Percentiles rank a stretch among this genome's conserved stretches.
Evolutionary conservation across 768 basidiomycete genomes (phyloP).

Genomic region (Clitopilus hobsonii): DNA sequence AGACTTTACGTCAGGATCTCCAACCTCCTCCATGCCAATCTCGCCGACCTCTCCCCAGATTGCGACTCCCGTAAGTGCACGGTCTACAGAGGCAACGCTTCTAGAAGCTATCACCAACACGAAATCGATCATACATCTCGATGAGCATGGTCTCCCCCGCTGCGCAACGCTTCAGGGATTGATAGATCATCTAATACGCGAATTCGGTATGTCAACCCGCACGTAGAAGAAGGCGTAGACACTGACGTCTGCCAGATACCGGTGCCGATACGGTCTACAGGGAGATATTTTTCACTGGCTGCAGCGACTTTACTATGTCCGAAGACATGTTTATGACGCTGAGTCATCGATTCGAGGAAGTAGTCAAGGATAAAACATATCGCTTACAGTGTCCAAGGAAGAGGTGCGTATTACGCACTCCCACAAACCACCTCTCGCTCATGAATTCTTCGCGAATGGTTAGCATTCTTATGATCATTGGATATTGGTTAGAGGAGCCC

Average conservation of each 20-base stretch:
- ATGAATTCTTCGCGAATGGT: not conserved
- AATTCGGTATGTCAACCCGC: conserved; percentile 23
- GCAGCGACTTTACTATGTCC: conserved; percentile 35
- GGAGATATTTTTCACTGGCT: conserved; percentile 37
- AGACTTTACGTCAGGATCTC: not conserved
- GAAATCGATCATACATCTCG: conserved; percentile 20
- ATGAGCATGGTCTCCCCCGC: conserved; percentile 22
- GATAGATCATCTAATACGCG: conserved; percentile 31
- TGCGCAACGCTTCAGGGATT: conserved; percentile 40
- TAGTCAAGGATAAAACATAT: conserved; percentile 8
- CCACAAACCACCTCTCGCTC: not conserved
- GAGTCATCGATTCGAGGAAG: conserved; percentile 32
- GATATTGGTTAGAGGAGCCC: conserved; percentile 28
- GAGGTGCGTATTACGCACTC: not conserved
- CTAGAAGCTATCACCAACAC: conserved; percentile 20
- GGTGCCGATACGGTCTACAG: conserved; percentile 30
- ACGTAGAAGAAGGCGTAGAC: not conserved
- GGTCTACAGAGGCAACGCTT: conserved; percentile 3
- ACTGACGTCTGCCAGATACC: conserved; percentile 16
- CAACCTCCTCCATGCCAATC: not conserved
- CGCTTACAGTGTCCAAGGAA: not conserved
- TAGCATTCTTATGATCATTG: conserved; percentile 32
- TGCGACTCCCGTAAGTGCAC: not conserved
- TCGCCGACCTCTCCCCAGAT: not conserved
- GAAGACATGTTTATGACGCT: conserved; percentile 34